Percentiles rank a stretch among this genome's conserved stretches.
phyloP scores from a whole-genome alignment of 768 basidiomycete genomes.

The Lactarius indigo region DNA sequence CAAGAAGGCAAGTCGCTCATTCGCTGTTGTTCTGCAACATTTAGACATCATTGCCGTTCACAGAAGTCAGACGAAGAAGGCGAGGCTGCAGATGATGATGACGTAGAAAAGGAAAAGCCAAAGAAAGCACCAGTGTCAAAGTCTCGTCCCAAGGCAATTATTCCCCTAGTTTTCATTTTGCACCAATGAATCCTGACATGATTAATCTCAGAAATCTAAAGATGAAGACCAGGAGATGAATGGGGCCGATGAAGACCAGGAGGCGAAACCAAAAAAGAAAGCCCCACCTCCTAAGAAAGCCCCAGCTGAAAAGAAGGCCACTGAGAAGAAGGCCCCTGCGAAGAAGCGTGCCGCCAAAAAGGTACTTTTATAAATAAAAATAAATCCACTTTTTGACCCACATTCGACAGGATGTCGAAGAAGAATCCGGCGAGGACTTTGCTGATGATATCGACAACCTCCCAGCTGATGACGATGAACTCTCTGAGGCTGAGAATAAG shows the following conservation, averaged over 20 bases:
- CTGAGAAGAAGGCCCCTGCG: conserved; percentile 46
- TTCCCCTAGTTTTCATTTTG: not conserved
- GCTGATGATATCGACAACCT: conserved; percentile 42
- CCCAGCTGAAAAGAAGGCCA: conserved; percentile 42
- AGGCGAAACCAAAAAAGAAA: conserved; percentile 34
- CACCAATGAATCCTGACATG: not conserved
- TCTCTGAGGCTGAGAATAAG: conserved; percentile 42
- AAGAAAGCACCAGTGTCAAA: conserved; percentile 49
- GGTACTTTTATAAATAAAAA: not conserved
- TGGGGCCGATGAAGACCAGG: conserved; percentile 39
- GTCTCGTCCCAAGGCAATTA: conserved; percentile 16
- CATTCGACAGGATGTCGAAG: conserved; percentile 34
- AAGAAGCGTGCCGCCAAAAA: conserved; percentile 45
- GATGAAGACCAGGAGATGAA: conserved; percentile 48
- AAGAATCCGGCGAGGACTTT: conserved; percentile 46
- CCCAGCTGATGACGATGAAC: conserved; percentile 48
- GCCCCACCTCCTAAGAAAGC: conserved; percentile 29
- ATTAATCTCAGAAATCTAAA: conserved; percentile 41
- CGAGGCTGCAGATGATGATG: conserved; percentile 40
- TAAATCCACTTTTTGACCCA: not conserved
- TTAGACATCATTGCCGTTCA: conserved; percentile 4
- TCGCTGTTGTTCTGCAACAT: not conserved
- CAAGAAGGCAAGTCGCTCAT: conserved; percentile 24
- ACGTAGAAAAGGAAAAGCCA: conserved; percentile 49
- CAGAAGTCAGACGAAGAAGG: conserved; percentile 34